Percentiles rank a stretch among this genome's conserved stretches.
phyloP scores from a whole-genome alignment of 139 green algal species.

The Volvox africanus region DNA sequence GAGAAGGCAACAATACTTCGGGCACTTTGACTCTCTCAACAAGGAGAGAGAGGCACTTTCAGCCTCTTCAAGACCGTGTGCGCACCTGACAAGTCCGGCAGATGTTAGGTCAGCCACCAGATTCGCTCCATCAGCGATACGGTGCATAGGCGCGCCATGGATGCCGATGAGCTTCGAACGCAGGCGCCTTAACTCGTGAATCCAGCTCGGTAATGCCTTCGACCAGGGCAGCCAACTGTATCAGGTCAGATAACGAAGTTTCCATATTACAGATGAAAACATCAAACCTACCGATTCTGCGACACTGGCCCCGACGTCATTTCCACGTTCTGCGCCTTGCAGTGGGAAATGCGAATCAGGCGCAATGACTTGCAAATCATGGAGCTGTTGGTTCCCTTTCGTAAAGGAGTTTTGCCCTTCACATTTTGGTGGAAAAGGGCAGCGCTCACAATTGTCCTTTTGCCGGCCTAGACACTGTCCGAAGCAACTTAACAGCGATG shows the following conservation, averaged over 20 bases:
- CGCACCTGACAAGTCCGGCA: conserved; percentile 6
- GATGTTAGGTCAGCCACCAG: background rate
- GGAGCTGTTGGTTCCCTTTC: background rate
- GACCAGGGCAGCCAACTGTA: background rate
- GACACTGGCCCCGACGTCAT: background rate
- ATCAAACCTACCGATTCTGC: background rate
- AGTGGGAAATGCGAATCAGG: background rate
- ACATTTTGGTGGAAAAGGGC: background rate
- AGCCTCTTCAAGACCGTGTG: no score
- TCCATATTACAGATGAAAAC: background rate
- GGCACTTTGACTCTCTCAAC: no score
- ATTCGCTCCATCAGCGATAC: background rate
- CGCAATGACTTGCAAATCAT: background rate
- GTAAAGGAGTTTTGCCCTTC: background rate
- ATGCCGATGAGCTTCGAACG: background rate
- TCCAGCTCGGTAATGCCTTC: background rate
- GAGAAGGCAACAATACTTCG: no score
- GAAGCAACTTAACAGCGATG: background rate
- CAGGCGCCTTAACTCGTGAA: background rate
- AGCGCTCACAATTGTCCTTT: background rate
- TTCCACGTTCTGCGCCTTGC: background rate
- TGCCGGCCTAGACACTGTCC: background rate
- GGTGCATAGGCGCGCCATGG: background rate
- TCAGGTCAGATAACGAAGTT: background rate
- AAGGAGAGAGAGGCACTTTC: no score